Conservation (phyloP, 164 flowering plant species). For the Magnolia officinalis region DNA sequence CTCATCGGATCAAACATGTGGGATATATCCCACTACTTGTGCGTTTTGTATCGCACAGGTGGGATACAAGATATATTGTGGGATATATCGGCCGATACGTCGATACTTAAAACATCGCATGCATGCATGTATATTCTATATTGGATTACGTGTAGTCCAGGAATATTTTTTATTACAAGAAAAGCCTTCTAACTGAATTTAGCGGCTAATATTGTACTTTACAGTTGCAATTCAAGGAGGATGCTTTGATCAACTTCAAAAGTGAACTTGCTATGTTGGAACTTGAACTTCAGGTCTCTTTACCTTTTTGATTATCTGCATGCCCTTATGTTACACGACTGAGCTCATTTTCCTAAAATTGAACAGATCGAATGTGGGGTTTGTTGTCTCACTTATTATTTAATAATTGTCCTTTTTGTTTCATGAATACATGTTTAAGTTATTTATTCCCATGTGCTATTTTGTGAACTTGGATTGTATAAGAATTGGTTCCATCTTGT, state of each 20-base stretch:
- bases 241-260: slow-evolving; percentile 57
- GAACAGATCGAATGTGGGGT: background rate
- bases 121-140: background rate
- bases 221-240: slow-evolving; percentile 66
- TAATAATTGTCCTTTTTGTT: too few species aligned
- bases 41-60: too few species aligned
- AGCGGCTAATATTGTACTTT: background rate
- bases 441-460: too few species aligned
- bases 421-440: too few species aligned
- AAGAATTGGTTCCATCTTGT: too few species aligned
- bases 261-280: slow-evolving; percentile 70
- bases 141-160: background rate
- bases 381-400: too few species aligned
- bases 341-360: background rate
- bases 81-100: too few species aligned
- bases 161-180: background rate
- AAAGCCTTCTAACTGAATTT: background rate
- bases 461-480: too few species aligned
- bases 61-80: too few species aligned
- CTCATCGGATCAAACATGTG: too few species aligned
- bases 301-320: background rate
- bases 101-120: background rate
- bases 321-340: background rate
- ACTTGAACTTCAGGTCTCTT: slow-evolving; percentile 67
- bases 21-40: too few species aligned